phyloP scores from a whole-genome alignment of 2,329 filamentous ascomycete genomes.

The Fusarium keratoplasticum region DNA sequence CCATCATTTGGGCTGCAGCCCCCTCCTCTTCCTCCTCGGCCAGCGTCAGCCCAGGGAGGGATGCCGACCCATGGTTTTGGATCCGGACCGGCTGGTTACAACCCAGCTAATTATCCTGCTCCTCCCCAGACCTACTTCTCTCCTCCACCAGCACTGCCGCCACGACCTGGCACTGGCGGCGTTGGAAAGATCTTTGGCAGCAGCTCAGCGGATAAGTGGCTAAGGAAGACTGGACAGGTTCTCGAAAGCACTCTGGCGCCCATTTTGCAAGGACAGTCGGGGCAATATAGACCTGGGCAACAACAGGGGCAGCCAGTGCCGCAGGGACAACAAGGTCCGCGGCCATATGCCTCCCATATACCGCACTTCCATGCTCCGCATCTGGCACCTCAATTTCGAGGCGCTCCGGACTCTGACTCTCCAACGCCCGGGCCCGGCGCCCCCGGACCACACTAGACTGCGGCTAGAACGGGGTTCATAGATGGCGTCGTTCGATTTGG shows the following conservation, averaged over 20 bases:
- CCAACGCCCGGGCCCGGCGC: slow-evolving; percentile 19
- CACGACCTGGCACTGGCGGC: slow-evolving; percentile 19
- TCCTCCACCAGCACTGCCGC: slow-evolving; percentile 38
- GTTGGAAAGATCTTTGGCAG: slow-evolving; percentile 47
- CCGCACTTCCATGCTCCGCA: slow-evolving; percentile 37
- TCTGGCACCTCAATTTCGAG: slow-evolving; percentile 37
- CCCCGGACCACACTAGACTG: slow-evolving; percentile 6
- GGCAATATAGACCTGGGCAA: slow-evolving; percentile 22
- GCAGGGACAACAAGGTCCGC: slow-evolving; percentile 24
- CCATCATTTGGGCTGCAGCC: slow-evolving; percentile 25
- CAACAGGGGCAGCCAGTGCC: not conserved
- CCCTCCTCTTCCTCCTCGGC: slow-evolving; percentile 46
- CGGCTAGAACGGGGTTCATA: not conserved
- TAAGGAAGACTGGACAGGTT: slow-evolving; percentile 51
- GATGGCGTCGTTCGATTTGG: slow-evolving; percentile 1
- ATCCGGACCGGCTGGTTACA: slow-evolving; percentile 38
- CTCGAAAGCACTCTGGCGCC: slow-evolving; percentile 50
- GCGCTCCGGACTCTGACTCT: slow-evolving; percentile 17
- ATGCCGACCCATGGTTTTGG: slow-evolving; percentile 29
- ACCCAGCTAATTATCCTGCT: slow-evolving; percentile 45
- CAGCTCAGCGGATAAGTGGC: slow-evolving; percentile 50
- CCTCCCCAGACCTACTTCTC: slow-evolving; percentile 49
- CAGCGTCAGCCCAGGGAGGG: slow-evolving; percentile 35
- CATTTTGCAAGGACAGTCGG: slow-evolving; percentile 41
- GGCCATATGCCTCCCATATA: slow-evolving; percentile 18